Evolutionary conservation across 768 basidiomycete genomes (phyloP).

Genomic region (Mycena haematopus): DNA sequence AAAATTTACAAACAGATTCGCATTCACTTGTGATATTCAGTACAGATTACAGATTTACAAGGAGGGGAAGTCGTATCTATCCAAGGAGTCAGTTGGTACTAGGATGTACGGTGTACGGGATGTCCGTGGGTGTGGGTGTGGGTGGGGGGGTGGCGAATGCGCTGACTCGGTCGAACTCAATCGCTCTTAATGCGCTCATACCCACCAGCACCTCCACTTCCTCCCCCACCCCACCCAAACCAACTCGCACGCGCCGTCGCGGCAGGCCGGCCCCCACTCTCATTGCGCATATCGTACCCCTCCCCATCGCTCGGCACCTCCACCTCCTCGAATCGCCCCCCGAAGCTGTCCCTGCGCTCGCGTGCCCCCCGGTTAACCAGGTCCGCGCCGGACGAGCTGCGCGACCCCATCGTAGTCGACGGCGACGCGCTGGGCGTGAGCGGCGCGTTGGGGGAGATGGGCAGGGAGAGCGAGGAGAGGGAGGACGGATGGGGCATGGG

Average conservation of each 20-base stretch:
- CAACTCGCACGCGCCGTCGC: conserved; percentile 48
- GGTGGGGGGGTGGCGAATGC: background rate
- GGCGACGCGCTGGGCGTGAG: conserved; percentile 31
- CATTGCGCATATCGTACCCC: conserved; percentile 54
- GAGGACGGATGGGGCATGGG: conserved; percentile 9
- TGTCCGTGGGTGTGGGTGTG: background rate
- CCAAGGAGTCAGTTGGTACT: no score
- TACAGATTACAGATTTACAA: no score
- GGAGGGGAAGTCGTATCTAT: no score
- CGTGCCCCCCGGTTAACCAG: conserved; percentile 36
- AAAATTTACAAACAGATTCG: no score
- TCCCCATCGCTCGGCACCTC: conserved; percentile 76
- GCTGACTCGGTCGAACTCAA: conserved; percentile 30
- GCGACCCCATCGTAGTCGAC: conserved; percentile 40
- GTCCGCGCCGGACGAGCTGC: conserved; percentile 42
- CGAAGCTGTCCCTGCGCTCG: conserved; percentile 48
- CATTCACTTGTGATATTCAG: no score
- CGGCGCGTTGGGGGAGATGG: conserved; percentile 33
- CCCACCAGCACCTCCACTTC: conserved; percentile 41
- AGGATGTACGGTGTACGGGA: no score
- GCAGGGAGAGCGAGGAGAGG: conserved; percentile 40
- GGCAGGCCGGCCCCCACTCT: conserved; percentile 30
- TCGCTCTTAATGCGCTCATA: conserved; percentile 64
- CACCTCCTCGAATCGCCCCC: conserved; percentile 60
- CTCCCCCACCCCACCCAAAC: conserved; percentile 57